Base-by-base conservation (phyloP, 169 alveolate genomes). In the Plasmodium yoelii region DNA sequence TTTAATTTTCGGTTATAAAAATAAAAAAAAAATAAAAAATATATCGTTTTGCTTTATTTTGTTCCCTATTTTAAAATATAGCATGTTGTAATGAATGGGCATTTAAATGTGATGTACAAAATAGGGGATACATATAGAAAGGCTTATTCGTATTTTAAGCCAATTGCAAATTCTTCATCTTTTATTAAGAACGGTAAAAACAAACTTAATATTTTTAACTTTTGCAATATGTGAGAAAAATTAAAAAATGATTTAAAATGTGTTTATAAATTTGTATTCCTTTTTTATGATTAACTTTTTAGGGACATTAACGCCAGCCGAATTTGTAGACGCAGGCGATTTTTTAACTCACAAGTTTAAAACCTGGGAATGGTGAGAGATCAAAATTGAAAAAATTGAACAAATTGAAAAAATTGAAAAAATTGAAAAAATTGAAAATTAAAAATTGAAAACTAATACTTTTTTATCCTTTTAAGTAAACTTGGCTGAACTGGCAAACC, bases 51-150 rank as follows among this genome's bases (percentile, higher is more conserved):
- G 60, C 13, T 10, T 34, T 44, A 46, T 44, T 19, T 68, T 42
- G 2, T 47, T 68, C 2, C 47, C 47, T 8, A 13, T 22, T 44
- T n/a, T 10, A 34, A 34, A 34, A 34, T 34, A 34, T 51, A 61
- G 39, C 19, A 75, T 24, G 51, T 75, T 77, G 75, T 55, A 82
- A 82, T 82, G 90, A 61, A 86, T 71, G 90, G 68, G 6, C 73
- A 44, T 13, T 42, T 55, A 68, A 82, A 82, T 69, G 84, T 82
- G 44, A 94, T 92, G 65, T 88, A 92, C 82, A 92, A 92, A 87
- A 92, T 88, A 87, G 96, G 95, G 13, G 98, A 96, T 60, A 96
- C 95, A 69, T 87, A 92, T 24, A 95, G 97, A 1, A 74, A 94
- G 10, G 56, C 92, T 26, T 67, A 91, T 55, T 97, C 97, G 26